phyloP scores from a whole-genome alignment of 345 rosid genomes.

The Aegle marmelos region DNA sequence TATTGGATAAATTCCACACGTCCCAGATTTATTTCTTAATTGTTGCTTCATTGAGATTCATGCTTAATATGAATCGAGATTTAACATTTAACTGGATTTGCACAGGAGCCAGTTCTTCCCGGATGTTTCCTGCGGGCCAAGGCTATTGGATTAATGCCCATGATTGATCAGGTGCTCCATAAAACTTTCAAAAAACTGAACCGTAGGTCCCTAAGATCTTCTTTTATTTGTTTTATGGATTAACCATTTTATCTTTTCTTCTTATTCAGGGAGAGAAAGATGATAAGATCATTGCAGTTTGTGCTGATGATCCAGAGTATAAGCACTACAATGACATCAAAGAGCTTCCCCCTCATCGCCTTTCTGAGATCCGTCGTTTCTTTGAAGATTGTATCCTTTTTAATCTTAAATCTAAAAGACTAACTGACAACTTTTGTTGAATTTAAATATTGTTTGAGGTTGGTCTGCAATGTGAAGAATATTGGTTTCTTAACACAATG shows the following conservation, averaged over 20 bases:
- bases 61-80: not conserved
- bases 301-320: conserved; percentile 98
- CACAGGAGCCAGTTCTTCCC: conserved; percentile 94
- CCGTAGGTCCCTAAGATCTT: not conserved
- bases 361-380: conserved; percentile 86
- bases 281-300: conserved; percentile 95
- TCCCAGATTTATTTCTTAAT: not conserved
- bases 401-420: not conserved
- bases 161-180: conserved; percentile 83
- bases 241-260: conserved; percentile 2
- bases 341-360: conserved; percentile 95
- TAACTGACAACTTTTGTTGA: not conserved
- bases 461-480: not conserved
- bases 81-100: conserved; percentile 2
- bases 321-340: conserved; percentile 83
- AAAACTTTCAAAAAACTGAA: not conserved
- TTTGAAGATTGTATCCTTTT: conserved; percentile 89
- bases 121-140: conserved; percentile 93
- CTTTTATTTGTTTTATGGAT: conserved; percentile 1
- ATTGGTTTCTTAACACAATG: conserved; percentile 16
- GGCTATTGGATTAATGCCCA: conserved; percentile 98
- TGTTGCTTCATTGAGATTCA: not conserved
- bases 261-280: conserved; percentile 84
- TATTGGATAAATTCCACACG: not conserved
- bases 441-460: not conserved